Evolutionary conservation across 495 filamentous ascomycete species (phyloP).

Genomic region (Penicillium fimorum): DNA sequence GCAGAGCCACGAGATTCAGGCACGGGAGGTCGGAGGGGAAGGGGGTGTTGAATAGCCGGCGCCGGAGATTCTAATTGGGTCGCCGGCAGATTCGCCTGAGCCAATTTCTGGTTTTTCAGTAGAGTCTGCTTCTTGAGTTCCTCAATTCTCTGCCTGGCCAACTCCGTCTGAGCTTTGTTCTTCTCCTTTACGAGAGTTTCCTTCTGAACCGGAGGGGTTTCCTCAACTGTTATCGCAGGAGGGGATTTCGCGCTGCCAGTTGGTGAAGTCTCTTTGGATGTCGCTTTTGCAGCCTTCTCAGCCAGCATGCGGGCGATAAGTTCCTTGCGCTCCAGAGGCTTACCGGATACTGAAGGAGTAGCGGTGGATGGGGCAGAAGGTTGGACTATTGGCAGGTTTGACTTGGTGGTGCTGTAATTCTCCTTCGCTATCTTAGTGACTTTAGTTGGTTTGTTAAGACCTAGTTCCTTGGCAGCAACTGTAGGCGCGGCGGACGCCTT

Average conservation of each 20-base stretch:
- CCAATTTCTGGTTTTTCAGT: constrained; percentile 32
- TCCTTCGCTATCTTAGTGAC: neutral
- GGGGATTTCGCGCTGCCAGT: constrained; percentile 14
- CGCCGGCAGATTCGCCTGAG: constrained; percentile 3
- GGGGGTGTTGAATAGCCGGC: constrained; percentile 36
- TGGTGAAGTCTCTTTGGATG: constrained; percentile 22
- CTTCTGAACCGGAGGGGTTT: constrained; percentile 19
- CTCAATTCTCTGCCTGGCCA: constrained; percentile 52
- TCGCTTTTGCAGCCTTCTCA: constrained; percentile 45
- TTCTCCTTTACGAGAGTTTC: constrained; percentile 45
- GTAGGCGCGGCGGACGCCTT: neutral
- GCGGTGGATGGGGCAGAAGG: constrained; percentile 12
- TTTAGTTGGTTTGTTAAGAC: neutral
- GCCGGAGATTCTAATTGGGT: constrained; percentile 2
- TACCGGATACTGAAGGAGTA: constrained; percentile 25
- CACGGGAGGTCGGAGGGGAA: constrained; percentile 44
- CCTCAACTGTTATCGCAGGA: constrained; percentile 10
- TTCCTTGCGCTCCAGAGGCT: constrained; percentile 70
- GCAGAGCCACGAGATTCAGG: constrained; percentile 28
- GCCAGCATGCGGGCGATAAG: constrained; percentile 73
- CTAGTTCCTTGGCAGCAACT: neutral
- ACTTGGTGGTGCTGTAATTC: constrained; percentile 7
- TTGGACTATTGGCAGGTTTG: constrained; percentile 4
- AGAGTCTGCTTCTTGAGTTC: constrained; percentile 47
- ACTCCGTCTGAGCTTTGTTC: constrained; percentile 55